Evolutionary conservation across 495 filamentous ascomycete genomes (phyloP), one percentile per base, ranked within the genome.

Genomic region (Aspergillus ostianus): DNA sequence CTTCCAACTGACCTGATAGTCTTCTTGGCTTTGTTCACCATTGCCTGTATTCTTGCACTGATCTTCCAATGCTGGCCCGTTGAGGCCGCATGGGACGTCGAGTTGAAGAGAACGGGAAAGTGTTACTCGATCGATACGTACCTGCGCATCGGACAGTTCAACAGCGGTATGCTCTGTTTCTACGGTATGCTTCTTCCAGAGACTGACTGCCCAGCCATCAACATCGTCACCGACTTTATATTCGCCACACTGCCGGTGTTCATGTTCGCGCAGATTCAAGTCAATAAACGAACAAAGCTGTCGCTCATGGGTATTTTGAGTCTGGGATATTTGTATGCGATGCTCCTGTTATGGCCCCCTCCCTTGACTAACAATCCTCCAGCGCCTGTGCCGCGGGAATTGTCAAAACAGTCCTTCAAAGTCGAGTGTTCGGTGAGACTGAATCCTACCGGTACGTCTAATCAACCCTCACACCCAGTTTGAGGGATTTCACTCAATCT

Each of bases 41-140:
- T 67, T 19, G 57, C 65, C 20, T 64, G 57, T 26, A 51, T 58
- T n/a, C 20, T 61, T 9, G 61, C 64, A 1, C 21, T 67, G 41
- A 59, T 67, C 51, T 32, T 67, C 6, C 59, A 63, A 53, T 67
- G 65, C 21, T 46, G 62, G 47, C 65, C 65, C 0, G 53, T 64
- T 4, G 29, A 41, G 10, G 65, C 62, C 3, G 65, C 61, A 0
- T 67, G 65, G 65, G 55, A 67, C 52, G 48, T 45, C 6, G 20
- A 44, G 18, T 17, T 64, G 18, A 41, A 51, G 20, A 20, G 12
- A 1, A 46, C 20, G 1, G 60, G 62, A 9, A 58, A 52, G n/a
- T 68, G 66, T 53, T 68, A 58, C 21, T 56, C 63, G 0, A 3
- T 13, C 1, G 18, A 21, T 17, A 64, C 58, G 0, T 65, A 60